Base-by-base conservation (phyloP, 768 basidiomycete species). In the Pleurotus eryngii region DNA sequence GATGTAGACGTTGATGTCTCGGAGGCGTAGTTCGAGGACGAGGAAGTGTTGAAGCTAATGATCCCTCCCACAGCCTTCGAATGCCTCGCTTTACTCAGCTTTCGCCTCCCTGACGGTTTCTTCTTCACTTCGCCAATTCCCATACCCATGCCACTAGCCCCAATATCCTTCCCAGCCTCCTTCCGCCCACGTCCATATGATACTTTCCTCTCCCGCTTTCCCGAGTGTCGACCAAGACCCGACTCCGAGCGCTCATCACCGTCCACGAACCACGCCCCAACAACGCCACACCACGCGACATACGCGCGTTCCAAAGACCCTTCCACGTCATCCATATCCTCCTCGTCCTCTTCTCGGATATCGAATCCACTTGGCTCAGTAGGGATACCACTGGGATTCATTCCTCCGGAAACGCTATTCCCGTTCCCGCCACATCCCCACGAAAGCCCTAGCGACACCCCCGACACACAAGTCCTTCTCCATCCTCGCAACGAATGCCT, bases 361-460 rank as follows among this genome's bases (percentile, higher is more conserved):
- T 35, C 30, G 8, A 35, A 35, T 2, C 30, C 30, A 35, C 30
- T 35, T 11, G 30, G 9, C 30, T 8, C 30, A 35, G 30, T 30
- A 7, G 30, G 30, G 8, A 35, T 2, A 35, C 30, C 30, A 35
- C 8, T 35, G 30, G 30, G 8, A 11, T 9, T 35, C 30, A 35
- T 35, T 12, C 18, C 51, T 5, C 38, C 39, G 15, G 15, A 37
- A 42, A 15, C 38, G 12, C 14, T 22, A 9, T 3, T 38, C 15
- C 14, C n/a, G 17, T 26, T 39, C 18, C 46, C 24, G 11, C 51
- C 51, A 54, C 51, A 54, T 40, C 0, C 70, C 68, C 22, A 84
- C 69, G 58, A 84, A 81, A 1, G 83, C 79, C 6, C 70, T 67
- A 24, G 79, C 76, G 20, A 83, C 75, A 20, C 82, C 82, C 73